These are phyloP conservation scores for Citrus sp. DNA, from an alignment of 345 rosid genomes.

Conservation along the genomic window DNA sequence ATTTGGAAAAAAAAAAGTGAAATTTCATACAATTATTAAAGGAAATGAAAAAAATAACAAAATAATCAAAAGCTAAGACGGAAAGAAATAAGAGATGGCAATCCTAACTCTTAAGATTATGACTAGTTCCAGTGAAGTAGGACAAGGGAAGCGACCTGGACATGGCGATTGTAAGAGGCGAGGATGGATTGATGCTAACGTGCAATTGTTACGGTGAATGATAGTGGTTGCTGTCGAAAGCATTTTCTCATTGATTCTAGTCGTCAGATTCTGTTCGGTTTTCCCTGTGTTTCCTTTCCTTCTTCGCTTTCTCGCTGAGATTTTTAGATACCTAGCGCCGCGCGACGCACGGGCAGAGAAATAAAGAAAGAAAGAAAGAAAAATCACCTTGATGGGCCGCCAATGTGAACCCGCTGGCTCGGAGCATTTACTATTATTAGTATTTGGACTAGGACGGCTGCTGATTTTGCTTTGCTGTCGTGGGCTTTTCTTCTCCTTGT, in stretches of 20 bases:
- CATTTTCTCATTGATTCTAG: conserved; percentile 49
- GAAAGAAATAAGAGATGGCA: not conserved
- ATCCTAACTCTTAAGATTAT: not conserved
- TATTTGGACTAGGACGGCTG: not conserved
- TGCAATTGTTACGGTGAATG: conserved; percentile 2
- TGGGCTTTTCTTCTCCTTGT: not conserved
- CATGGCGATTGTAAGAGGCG: conserved; percentile 40
- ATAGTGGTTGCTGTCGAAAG: conserved; percentile 17
- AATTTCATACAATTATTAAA: too few relatives aligned
- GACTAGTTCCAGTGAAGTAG: not conserved
- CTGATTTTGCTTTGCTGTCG: not conserved
- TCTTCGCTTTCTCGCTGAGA: not conserved
- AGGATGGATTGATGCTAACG: conserved; percentile 19
- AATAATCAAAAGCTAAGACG: not conserved
- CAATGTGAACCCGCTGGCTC: too few relatives aligned
- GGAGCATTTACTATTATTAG: not conserved
- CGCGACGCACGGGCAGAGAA: too few relatives aligned
- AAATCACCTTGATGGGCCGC: conserved; percentile 1
- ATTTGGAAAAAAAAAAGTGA: too few relatives aligned
- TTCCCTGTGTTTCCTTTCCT: not conserved
- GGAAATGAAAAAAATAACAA: not conserved
- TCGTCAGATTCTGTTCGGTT: not conserved
- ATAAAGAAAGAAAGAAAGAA: too few relatives aligned
- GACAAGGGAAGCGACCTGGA: conserved; percentile 34
- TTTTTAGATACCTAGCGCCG: too few relatives aligned